Evolutionary conservation across 768 basidiomycete genomes (phyloP).

Genomic region (Mycena indigotica): DNA sequence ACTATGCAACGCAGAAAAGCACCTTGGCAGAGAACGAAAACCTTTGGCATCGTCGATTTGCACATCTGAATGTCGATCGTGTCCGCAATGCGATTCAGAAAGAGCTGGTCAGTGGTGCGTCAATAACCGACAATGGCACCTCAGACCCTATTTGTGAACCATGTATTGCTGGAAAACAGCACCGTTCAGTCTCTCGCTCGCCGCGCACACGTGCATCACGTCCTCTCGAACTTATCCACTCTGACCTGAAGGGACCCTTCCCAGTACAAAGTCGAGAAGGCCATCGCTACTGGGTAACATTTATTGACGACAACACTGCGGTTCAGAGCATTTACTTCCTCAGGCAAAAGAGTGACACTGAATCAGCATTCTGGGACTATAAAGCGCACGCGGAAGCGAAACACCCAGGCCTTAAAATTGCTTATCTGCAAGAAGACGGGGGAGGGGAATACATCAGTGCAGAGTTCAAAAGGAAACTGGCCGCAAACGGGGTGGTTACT

Average conservation of each 20-base stretch:
- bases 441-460: slow-evolving; percentile 26
- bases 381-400: slow-evolving; percentile 27
- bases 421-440: slow-evolving; percentile 19
- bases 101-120: slow-evolving; percentile 27
- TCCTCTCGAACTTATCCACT: slow-evolving; percentile 12
- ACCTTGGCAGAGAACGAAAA: background rate
- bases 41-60: background rate
- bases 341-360: slow-evolving; percentile 20
- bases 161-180: slow-evolving; percentile 34
- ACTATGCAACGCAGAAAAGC: background rate
- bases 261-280: slow-evolving; percentile 13
- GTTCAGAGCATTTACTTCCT: slow-evolving; percentile 13
- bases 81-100: slow-evolving; percentile 16
- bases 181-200: slow-evolving; percentile 14
- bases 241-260: slow-evolving; percentile 29
- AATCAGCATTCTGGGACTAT: slow-evolving; percentile 22
- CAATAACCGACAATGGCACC: slow-evolving; percentile 16
- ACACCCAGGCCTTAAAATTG: slow-evolving; percentile 11
- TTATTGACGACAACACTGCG: slow-evolving; percentile 16
- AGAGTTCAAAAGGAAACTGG: background rate
- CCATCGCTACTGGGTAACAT: slow-evolving; percentile 24
- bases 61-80: background rate
- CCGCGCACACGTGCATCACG: slow-evolving; percentile 1
- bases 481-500: background rate
- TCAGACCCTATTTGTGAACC: slow-evolving; percentile 37